phyloP scores from a whole-genome alignment of 345 rosid species.

The Bretschneidera sinensis region DNA sequence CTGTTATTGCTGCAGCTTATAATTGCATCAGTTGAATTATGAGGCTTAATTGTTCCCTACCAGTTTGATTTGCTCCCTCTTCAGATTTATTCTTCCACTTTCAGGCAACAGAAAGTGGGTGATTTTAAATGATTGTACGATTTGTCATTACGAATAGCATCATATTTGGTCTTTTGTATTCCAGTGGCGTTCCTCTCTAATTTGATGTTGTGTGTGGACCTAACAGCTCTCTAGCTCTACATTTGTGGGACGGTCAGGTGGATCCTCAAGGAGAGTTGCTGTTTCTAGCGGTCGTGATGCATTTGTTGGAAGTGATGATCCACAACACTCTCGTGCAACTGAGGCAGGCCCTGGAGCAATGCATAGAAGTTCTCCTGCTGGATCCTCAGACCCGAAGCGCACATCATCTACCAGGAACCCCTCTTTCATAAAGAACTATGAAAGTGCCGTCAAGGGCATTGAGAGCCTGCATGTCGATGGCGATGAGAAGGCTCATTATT shows the following conservation, averaged over 20 bases:
- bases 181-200: background rate
- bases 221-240: constrained; percentile 56
- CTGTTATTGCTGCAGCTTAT: too few relatives aligned
- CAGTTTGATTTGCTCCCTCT: too few relatives aligned
- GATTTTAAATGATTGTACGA: too few relatives aligned
- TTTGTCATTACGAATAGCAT: too few relatives aligned
- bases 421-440: constrained; percentile 44
- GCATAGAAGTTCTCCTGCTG: constrained; percentile 47
- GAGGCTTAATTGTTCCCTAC: too few relatives aligned
- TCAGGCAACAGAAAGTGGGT: too few relatives aligned
- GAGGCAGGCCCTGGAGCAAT: constrained; percentile 49
- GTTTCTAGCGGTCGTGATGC: constrained; percentile 54
- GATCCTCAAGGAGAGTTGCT: constrained; percentile 53
- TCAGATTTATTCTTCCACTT: too few relatives aligned
- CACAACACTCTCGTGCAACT: constrained; percentile 40
- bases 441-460: constrained; percentile 58
- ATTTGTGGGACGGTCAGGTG: constrained; percentile 53
- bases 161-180: background rate
- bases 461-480: constrained; percentile 57
- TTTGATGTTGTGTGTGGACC: too few relatives aligned
- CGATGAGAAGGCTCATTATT: constrained; percentile 25
- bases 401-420: constrained; percentile 48
- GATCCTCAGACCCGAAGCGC: constrained; percentile 59
- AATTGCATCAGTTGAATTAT: too few relatives aligned
- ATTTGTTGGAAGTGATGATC: constrained; percentile 56